Evolutionary conservation across 2,329 filamentous ascomycete species (phyloP), one percentile per base, ranked within the genome.

Genomic region (Bipolaris bicolor): DNA sequence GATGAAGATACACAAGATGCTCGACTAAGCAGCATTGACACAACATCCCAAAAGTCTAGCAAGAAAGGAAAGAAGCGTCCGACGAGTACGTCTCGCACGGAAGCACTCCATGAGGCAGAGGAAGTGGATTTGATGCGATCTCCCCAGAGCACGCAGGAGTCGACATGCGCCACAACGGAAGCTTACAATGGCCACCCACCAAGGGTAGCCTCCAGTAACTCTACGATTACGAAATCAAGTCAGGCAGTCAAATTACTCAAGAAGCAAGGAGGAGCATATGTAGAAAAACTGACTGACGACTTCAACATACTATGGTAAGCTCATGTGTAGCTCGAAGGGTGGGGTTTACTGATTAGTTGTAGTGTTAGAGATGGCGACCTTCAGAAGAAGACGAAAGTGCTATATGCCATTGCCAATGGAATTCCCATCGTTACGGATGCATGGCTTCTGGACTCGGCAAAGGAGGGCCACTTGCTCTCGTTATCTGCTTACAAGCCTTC

Each of bases 391-490:
- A 66, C 74, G 15, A 83, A 83, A 54, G 67, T 83, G 3, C 68
- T 83, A 4, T 71, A 77, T 15, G 73, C 78, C 3, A 68, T 83
- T 6, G 74, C 77, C 10, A 64, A 75, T 1, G 80, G 79, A 10
- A 77, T 79, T 46, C 69, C 72, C 3, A 77, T 84, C 29, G 77
- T 83, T 2, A 79, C 77, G 1, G 80, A 83, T 52, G 64, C 74
- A 3, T 83, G 82, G 82, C 65, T 83, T 5, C 48, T 60, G 0
- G 73, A 79, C 3, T 80, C 78, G 24, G 68, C 72, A 15, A 68
- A 72, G 33, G 61, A 68, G n/a, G 68, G 66, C 1, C 55, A 61
- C 3, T 66, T 83, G 15, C 74, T 81, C 4, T 66, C 75, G 2
- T 62, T 76, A 1, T 52, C 65, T 0, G 47, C 57, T 0, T 80